phyloP scores from a whole-genome alignment of 2,329 filamentous ascomycete genomes.

The Arthrocladium fulminans region DNA sequence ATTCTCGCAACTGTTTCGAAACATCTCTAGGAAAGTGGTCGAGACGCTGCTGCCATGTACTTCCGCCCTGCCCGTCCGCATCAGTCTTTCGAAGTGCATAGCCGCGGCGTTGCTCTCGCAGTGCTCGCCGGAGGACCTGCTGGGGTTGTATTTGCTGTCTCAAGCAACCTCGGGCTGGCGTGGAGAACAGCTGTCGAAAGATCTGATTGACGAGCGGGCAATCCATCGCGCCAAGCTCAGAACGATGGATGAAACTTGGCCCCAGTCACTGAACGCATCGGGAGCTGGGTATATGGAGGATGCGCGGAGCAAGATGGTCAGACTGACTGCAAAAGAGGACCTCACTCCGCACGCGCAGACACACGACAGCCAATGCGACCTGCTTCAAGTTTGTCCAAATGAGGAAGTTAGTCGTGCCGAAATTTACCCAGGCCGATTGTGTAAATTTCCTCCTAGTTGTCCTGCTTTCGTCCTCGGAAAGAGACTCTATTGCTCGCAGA shows the following conservation, averaged over 20 bases:
- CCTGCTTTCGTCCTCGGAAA: neutral
- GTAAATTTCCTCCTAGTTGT: neutral
- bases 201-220: conserved; percentile 67
- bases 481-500: too few species aligned
- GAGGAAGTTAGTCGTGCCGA: neutral
- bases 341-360: neutral
- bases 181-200: conserved; percentile 76
- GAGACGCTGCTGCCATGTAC: conserved; percentile 77
- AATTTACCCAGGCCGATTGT: neutral
- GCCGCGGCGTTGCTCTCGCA: conserved; percentile 30
- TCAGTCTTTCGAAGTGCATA: conserved; percentile 29
- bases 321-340: neutral
- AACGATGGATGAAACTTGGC: too few species aligned
- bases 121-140: conserved; percentile 8
- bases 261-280: too few species aligned
- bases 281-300: too few species aligned
- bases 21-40: conserved; percentile 68
- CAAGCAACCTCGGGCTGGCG: conserved; percentile 55
- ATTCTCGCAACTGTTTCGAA: conserved; percentile 68
- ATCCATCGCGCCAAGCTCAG: conserved; percentile 53
- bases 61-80: conserved; percentile 47
- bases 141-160: conserved; percentile 26
- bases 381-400: neutral
- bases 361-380: neutral
- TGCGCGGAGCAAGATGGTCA: neutral